Base-by-base conservation (phyloP, 306 rosid species). In the Cicer judaicum region DNA sequence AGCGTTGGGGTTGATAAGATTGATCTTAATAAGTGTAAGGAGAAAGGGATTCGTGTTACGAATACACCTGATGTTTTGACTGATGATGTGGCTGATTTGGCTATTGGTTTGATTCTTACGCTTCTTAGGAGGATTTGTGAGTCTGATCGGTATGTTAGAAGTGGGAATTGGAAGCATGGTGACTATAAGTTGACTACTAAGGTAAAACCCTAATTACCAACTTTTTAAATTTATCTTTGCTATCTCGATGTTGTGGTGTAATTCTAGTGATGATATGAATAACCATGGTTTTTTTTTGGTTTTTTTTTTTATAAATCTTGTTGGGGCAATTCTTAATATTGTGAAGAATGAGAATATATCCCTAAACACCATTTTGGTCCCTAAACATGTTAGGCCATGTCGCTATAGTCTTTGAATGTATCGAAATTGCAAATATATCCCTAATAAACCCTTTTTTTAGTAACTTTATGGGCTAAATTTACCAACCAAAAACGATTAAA, bases 41-140 rank as follows among this genome's bases (percentile, higher is more conserved):
- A 84, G 77, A 91, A 66, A 71, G 92, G 97, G 72, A 84, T 94
- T 70, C 74, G 87, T 41, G 98, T 94, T 10, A 88, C 91, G 21
- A 82, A 87, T 64, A 91, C 98, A 0, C 97, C 93, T 0, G 93
- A 88, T 15, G 98, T 88, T n/a, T 75, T 94, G 88, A 90, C 96
- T 5, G 95, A 94, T 1, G 98, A 94, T 0, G 93, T 84, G 1
- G 96, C 95, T 2, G 97, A 94, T 52, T 77, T 90, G 46, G 80
- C 97, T 0, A 84, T 94, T 3, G 92, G 94, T 0, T 62, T 91
- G 77, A 79, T 84, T 7, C 29, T 90, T 12, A 81, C 93, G 0
- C 84, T 91, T 8, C 48, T 87, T 79, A 70, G 98, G 70, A 75
- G 91, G 78, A 69, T 94, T 14, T 88, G 83, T 14, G 88, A 75